These are phyloP conservation scores for Borovskyia barvae DNA, from an alignment of 208 protist species.

Conservation along the genomic window DNA sequence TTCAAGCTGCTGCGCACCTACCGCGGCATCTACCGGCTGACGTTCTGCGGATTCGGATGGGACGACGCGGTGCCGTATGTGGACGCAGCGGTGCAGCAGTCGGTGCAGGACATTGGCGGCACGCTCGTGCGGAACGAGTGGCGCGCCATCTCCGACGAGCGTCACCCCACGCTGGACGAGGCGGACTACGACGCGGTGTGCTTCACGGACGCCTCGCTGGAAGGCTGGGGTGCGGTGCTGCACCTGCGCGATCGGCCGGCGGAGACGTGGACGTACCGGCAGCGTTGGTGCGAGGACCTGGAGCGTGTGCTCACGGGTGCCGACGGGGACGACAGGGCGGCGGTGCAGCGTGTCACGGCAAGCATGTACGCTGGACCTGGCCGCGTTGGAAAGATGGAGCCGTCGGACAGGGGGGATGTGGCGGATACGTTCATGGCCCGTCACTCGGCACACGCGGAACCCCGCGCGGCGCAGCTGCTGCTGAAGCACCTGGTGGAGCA, in stretches of 20 bases:
- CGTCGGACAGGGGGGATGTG: too few species aligned
- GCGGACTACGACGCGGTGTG: not conserved
- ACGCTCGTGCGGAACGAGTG: conserved; percentile 1
- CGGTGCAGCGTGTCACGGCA: too few species aligned
- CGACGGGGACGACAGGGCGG: not conserved
- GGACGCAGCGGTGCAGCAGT: not conserved
- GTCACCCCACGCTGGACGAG: not conserved
- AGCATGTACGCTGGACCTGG: too few species aligned
- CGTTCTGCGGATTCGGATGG: not conserved
- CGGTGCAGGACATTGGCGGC: not conserved
- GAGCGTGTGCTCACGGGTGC: not conserved
- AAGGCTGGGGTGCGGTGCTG: conserved; percentile 10
- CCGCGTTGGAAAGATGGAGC: too few species aligned
- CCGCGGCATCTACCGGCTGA: conserved; percentile 3
- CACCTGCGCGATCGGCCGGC: not conserved
- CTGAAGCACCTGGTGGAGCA: too few species aligned
- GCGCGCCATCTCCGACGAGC: not conserved
- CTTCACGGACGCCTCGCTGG: conserved; percentile 14
- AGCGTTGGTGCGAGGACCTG: conserved; percentile 12
- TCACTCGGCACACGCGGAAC: conserved; percentile 7
- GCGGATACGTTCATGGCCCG: conserved; percentile 7
- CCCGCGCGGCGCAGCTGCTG: conserved; percentile 4
- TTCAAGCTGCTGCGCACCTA: conserved; percentile 4
- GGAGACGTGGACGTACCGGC: conserved; percentile 5
- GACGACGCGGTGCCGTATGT: conserved; percentile 11